Conservation (phyloP, 257 asterid genomes). For the Gynochthodes officinalis region DNA sequence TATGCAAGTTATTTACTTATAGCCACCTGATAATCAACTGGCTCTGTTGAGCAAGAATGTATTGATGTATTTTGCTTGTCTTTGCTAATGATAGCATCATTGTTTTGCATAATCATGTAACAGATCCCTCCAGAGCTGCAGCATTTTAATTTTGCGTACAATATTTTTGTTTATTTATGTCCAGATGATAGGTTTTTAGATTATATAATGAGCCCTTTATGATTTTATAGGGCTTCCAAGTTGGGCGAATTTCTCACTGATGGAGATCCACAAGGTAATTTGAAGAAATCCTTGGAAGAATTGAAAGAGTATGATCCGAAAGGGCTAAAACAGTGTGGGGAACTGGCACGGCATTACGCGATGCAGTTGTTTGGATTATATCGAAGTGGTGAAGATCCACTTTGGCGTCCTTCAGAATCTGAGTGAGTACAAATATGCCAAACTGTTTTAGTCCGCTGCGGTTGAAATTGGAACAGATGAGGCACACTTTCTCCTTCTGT, state of each 20-base stretch:
- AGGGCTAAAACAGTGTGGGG: constrained; percentile 42
- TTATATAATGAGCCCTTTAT: not conserved
- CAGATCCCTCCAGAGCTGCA: not conserved
- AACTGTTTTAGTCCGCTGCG: not conserved
- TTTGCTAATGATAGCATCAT: no score
- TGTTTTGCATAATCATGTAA: not conserved
- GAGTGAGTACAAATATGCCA: not conserved
- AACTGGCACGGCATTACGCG: constrained; percentile 47
- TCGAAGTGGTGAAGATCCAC: constrained; percentile 48
- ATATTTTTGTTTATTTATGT: not conserved
- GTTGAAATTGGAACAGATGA: not conserved
- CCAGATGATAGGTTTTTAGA: not conserved
- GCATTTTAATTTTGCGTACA: not conserved
- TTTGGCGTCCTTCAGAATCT: constrained; percentile 20
- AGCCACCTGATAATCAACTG: not conserved
- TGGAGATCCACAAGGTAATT: constrained; percentile 42
- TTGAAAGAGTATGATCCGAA: constrained; percentile 31
- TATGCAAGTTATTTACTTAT: not conserved
- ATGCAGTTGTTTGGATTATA: constrained; percentile 58
- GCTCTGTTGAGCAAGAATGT: no score
- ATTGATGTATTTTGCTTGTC: not conserved
- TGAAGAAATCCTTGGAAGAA: constrained; percentile 47
- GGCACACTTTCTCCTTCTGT: not conserved
- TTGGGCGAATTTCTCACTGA: constrained; percentile 61
- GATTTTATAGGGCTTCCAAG: constrained; percentile 48